Evolutionary conservation across 352 stramenopile species (phyloP).

Genomic region (Phytopythium cucurbitacearum): DNA sequence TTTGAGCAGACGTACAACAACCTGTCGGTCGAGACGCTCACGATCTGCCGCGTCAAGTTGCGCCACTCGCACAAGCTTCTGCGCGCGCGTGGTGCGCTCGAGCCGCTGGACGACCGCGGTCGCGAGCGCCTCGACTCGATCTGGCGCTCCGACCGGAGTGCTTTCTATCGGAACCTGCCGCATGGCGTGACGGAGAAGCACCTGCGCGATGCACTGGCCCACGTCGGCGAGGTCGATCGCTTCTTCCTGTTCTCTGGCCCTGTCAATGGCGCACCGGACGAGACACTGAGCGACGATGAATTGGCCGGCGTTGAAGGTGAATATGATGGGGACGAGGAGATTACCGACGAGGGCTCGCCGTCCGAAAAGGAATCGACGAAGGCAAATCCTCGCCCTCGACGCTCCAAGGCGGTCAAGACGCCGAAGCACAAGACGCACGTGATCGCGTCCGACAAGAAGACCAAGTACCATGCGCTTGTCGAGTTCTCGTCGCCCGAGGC

Average conservation of each 20-base stretch:
- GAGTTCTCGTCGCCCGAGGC: constrained; percentile 55
- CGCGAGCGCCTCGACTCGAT: constrained; percentile 24
- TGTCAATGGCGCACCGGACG: constrained; percentile 48
- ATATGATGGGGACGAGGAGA: constrained; percentile 7
- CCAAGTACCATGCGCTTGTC: constrained; percentile 62
- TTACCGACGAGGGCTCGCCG: constrained; percentile 20
- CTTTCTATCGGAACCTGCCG: constrained; percentile 83
- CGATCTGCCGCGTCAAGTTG: constrained; percentile 77
- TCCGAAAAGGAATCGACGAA: constrained; percentile 7
- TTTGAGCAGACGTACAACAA: constrained; percentile 76
- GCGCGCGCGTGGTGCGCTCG: constrained; percentile 39
- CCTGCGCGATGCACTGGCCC: constrained; percentile 52
- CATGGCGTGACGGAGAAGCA: constrained; percentile 62
- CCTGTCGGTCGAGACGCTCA: constrained; percentile 81
- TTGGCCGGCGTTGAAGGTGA: constrained; percentile 10
- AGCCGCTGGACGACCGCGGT: constrained; percentile 38
- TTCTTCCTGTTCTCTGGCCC: constrained; percentile 71
- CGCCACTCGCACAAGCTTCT: constrained; percentile 67
- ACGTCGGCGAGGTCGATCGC: constrained; percentile 63
- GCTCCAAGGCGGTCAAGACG: constrained; percentile 30
- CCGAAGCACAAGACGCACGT: constrained; percentile 57
- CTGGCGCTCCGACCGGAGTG: constrained; percentile 53
- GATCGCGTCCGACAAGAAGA: constrained; percentile 77
- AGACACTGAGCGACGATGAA: constrained; percentile 19
- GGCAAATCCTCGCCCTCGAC: constrained; percentile 11